phyloP scores from a whole-genome alignment of 768 basidiomycete species.

The Tephrocybe sp. region DNA sequence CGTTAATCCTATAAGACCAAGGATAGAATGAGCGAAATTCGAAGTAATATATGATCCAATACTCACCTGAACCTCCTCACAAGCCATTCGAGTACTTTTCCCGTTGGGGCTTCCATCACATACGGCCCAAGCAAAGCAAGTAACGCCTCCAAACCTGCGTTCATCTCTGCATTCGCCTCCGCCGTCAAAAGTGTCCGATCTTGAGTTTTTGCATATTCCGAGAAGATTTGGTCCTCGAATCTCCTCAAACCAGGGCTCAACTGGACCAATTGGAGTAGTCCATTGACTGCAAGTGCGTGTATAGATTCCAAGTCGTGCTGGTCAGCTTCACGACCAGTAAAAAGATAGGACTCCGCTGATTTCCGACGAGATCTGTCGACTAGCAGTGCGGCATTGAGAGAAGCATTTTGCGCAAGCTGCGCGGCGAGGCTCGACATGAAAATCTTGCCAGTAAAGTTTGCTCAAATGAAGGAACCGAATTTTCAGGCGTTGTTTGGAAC shows the following conservation, averaged over 20 bases:
- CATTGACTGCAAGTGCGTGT: constrained; percentile 76
- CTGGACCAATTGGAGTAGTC: constrained; percentile 65
- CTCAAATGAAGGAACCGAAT: not conserved
- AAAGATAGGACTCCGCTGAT: constrained; percentile 80
- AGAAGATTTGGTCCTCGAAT: constrained; percentile 76
- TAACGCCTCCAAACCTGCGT: constrained; percentile 58
- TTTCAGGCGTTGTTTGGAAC: constrained; percentile 13
- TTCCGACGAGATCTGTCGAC: constrained; percentile 62
- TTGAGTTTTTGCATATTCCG: constrained; percentile 65
- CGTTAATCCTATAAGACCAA: constrained; percentile 66
- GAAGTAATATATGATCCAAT: not conserved
- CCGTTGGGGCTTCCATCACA: constrained; percentile 76
- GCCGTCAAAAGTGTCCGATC: constrained; percentile 76
- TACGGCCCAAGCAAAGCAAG: constrained; percentile 74
- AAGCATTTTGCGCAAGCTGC: constrained; percentile 77
- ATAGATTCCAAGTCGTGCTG: constrained; percentile 87
- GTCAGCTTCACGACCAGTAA: constrained; percentile 77
- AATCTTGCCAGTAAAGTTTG: not conserved
- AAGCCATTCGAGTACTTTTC: constrained; percentile 91
- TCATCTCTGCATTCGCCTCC: constrained; percentile 62
- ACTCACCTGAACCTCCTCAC: constrained; percentile 87
- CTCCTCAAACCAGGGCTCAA: constrained; percentile 55
- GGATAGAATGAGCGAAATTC: constrained; percentile 1
- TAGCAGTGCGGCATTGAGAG: constrained; percentile 74
- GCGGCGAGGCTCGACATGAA: constrained; percentile 73